Evolutionary conservation across 192 early-diverging fungal genomes (phyloP), one percentile per base, ranked within the genome.

Genomic region (Mortierella hygrophila): DNA sequence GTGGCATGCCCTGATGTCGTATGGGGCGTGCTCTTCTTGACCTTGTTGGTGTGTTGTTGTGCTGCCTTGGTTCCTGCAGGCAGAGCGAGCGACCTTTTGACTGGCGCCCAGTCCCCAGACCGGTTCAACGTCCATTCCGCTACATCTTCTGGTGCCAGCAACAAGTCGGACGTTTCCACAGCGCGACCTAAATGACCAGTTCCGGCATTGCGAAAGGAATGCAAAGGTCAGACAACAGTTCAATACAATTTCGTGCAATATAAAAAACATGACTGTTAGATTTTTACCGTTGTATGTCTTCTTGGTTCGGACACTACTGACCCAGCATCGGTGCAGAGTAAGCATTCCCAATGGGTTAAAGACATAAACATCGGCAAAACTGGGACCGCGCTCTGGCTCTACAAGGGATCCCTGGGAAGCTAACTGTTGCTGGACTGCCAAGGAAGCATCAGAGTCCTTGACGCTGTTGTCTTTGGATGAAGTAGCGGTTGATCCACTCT

Each of bases 301-400:
- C 41, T 89, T 88, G 42, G 81, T 85, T 6, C 88, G 76, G 23
- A 79, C 87, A 65, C 88, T 90, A 63, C 82, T 87, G 35, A 92
- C 84, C 89, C 92, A 91, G 70, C 88, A 87, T 18, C 92, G 85
- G 70, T 93, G 92, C 1, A 93, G 82, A 26, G 92, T 93, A 21
- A 93, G 81, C 29, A 92, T 89, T 49, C 92, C 92, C 9, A 82
- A 40, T 3, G 92, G 92, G 73, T 93, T 91, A 54, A 93, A 91
- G 6, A 90, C 91, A 35, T 91, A 92, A 15, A 93, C 72, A 35
- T 93, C 91, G 40, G 84, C 79, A 78, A 77, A 86, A 63, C 84
- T 92, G 78, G 78, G 91, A 77, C 44, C 90, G 81, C 75, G 87
- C 70, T 79, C 80, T 63, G 78, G 86, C 32, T 80, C 80, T 0